Conservation (phyloP, 2,329 filamentous ascomycete species). For the Trichophyton mentagrophytes region DNA sequence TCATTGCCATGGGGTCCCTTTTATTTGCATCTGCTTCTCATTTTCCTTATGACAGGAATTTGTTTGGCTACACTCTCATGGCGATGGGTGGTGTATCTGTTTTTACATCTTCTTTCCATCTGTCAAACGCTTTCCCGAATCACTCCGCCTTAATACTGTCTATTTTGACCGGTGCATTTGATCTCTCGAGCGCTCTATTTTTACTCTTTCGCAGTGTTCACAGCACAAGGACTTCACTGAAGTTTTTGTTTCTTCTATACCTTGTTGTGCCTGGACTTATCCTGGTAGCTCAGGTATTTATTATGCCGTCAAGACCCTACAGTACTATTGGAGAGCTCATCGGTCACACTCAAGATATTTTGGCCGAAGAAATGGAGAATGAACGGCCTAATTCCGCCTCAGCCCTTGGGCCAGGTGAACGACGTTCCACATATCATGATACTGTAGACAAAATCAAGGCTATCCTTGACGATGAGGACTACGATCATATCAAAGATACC, state of each 20-base stretch:
- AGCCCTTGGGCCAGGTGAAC: not conserved
- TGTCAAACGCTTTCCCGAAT: conserved; percentile 70
- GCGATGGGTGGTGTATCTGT: conserved; percentile 69
- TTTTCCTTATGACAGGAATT: conserved; percentile 60
- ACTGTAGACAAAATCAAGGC: conserved; percentile 39
- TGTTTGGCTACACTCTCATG: conserved; percentile 61
- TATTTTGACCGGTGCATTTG: conserved; percentile 67
- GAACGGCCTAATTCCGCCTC: not conserved
- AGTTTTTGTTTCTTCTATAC: conserved; percentile 60
- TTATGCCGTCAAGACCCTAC: conserved; percentile 66
- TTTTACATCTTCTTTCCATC: conserved; percentile 71
- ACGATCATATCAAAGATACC: not conserved
- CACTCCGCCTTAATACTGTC: conserved; percentile 69
- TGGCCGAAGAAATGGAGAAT: conserved; percentile 41
- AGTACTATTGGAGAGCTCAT: conserved; percentile 78
- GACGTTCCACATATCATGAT: conserved; percentile 4
- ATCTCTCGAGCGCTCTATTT: conserved; percentile 56
- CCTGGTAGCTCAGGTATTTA: conserved; percentile 50
- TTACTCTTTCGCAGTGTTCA: conserved; percentile 16
- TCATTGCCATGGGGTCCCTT: conserved; percentile 56
- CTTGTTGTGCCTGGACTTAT: conserved; percentile 58
- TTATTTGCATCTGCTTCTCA: conserved; percentile 56
- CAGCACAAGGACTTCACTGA: conserved; percentile 37
- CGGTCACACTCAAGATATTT: conserved; percentile 49
- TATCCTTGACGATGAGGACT: conserved; percentile 44